Evolutionary conservation across 2,329 filamentous ascomycete genomes (phyloP).

Genomic region (Clathrospora elynae): DNA sequence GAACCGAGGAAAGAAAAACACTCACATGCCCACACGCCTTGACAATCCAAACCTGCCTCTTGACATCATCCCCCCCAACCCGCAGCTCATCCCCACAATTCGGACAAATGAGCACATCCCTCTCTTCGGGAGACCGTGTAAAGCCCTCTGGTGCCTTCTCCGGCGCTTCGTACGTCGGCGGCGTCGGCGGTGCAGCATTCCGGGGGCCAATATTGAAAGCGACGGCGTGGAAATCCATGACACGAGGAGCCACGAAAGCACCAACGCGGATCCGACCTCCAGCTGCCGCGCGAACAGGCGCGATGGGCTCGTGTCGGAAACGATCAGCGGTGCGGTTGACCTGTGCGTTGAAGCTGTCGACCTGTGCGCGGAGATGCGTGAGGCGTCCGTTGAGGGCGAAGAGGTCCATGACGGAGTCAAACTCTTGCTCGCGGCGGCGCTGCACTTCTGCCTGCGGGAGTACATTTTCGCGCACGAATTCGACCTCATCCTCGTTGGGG

Average conservation of each 20-base stretch:
- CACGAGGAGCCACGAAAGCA: constrained; percentile 30
- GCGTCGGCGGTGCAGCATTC: constrained; percentile 29
- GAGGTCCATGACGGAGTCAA: constrained; percentile 27
- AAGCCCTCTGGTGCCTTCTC: constrained; percentile 74
- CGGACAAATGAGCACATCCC: constrained; percentile 78
- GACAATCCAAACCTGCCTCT: constrained; percentile 90
- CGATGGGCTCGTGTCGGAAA: constrained; percentile 21
- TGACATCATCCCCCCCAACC: constrained; percentile 67
- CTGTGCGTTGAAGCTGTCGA: constrained; percentile 27
- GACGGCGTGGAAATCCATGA: constrained; percentile 49
- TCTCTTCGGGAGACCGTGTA: constrained; percentile 74
- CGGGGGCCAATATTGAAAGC: constrained; percentile 53
- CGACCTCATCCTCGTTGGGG: constrained; percentile 37
- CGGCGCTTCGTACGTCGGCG: constrained; percentile 66
- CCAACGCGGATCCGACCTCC: constrained; percentile 28
- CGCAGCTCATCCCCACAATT: constrained; percentile 86
- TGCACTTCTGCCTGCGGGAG: constrained; percentile 28
- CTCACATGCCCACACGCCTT: constrained; percentile 91
- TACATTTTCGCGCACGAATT: constrained; percentile 34
- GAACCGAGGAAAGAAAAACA: too few species aligned
- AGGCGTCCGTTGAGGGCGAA: constrained; percentile 26
- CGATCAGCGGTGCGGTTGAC: constrained; percentile 20
- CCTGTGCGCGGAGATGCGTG: constrained; percentile 28
- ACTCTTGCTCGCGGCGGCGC: constrained; percentile 21
- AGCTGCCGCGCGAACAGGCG: constrained; percentile 19